A percentile compares a stretch with the other conserved stretches of the same genome.
phyloP scores from a whole-genome alignment of 768 basidiomycete species.

The Lactarius indigo region DNA sequence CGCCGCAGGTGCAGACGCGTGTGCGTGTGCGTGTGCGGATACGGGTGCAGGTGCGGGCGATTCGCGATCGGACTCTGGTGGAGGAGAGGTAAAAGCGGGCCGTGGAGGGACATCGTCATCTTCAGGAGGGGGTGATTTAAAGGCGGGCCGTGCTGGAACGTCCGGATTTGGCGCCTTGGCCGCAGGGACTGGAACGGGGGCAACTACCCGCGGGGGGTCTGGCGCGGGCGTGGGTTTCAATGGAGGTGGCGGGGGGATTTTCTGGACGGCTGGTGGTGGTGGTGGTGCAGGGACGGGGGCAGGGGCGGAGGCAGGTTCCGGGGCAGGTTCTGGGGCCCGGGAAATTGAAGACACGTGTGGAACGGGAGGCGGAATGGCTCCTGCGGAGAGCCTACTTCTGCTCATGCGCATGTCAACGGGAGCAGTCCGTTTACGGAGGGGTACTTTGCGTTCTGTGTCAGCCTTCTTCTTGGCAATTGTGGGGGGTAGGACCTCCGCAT shows the following conservation, averaged over 20 bases:
- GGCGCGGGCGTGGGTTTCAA: slow-evolving; percentile 16
- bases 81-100: slow-evolving; percentile 22
- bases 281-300: slow-evolving; percentile 28
- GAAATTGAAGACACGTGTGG: slow-evolving; percentile 13
- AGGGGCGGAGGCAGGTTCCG: slow-evolving; percentile 12
- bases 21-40: slow-evolving; percentile 17
- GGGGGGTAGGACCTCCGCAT: slow-evolving; percentile 70
- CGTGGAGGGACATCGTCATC: slow-evolving; percentile 45
- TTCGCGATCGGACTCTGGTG: slow-evolving; percentile 29
- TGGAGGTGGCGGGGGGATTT: slow-evolving; percentile 11
- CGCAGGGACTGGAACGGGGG: slow-evolving; percentile 27
- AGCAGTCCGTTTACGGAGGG: slow-evolving; percentile 80
- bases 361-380: slow-evolving; percentile 35
- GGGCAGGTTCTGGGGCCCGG: slow-evolving; percentile 29
- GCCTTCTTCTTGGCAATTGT: slow-evolving; percentile 82
- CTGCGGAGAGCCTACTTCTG: slow-evolving; percentile 68
- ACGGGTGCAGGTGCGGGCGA: not conserved
- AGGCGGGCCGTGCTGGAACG: slow-evolving; percentile 42
- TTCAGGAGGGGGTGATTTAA: slow-evolving; percentile 65
- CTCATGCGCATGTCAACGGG: slow-evolving; percentile 87
- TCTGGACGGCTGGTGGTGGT: slow-evolving; percentile 12
- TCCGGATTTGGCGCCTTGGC: slow-evolving; percentile 23
- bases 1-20: slow-evolving; percentile 31
- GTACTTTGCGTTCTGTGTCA: slow-evolving; percentile 82
- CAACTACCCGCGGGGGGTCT: slow-evolving; percentile 17